Evolutionary conservation across 1,284 basidiomycete genomes (phyloP).

Genomic region (Cutaneotrichosporon dermatis): DNA sequence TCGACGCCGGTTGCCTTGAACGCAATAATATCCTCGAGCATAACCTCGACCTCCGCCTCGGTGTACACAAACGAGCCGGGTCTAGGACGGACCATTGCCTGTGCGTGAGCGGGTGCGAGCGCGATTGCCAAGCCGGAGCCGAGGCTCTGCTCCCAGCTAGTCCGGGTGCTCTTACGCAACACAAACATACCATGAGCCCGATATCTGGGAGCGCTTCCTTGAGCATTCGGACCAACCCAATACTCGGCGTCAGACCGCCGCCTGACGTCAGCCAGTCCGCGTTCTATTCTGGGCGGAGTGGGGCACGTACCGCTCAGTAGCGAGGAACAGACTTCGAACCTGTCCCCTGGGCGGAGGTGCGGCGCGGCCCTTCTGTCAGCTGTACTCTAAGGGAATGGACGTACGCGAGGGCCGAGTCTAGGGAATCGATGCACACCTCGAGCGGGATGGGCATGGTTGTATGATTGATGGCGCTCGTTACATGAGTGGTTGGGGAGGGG

Average conservation of each 20-base stretch:
- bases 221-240: conserved; percentile 62
- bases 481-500: no score
- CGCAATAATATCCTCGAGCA: conserved; percentile 63
- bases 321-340: conserved; percentile 72
- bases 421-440: conserved; percentile 74
- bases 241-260: conserved; percentile 71
- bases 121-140: no score
- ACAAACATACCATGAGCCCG: conserved; percentile 60
- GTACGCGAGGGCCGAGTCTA: conserved; percentile 57
- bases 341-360: conserved; percentile 13
- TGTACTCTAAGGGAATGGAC: background rate
- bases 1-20: conserved; percentile 51
- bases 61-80: conserved; percentile 71
- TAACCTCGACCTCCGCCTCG: conserved; percentile 60
- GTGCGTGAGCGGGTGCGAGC: conserved; percentile 2
- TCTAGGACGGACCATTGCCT: conserved; percentile 75
- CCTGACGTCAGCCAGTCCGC: conserved; percentile 42
- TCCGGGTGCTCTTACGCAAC: no score
- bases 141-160: no score
- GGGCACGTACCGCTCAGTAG: conserved; percentile 48
- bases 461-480: no score
- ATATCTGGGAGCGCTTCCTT: conserved; percentile 52
- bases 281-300: no score
- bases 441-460: conserved; percentile 46
- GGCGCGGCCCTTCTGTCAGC: conserved; percentile 13